Base-by-base conservation (phyloP, 2,329 filamentous ascomycete genomes). In the Hypocreales sp. region DNA sequence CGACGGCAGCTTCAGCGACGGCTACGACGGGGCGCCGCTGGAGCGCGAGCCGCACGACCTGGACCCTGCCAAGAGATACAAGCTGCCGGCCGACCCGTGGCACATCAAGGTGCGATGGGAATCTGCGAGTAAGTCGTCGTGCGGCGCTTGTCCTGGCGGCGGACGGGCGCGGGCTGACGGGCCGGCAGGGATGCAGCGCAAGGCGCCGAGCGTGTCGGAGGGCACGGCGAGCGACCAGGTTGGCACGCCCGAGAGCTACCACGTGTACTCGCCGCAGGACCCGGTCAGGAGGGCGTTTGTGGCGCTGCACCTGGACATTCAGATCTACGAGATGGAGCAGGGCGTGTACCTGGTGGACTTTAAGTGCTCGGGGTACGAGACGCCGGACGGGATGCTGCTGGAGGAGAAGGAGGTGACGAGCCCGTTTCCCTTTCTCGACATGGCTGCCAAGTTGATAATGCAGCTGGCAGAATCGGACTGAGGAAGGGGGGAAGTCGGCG, bases 341-440 rank as follows among this genome's bases (percentile, higher is more conserved):
- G 79, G 81, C 30, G 87, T 90, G 38, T 95, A 87, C 52, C 76
- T 98, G 35, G 90, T 98, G 26, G 90, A 98, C 51, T 98, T 98
- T 64, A 95, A 94, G 50, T 95, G 87, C 50, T 86, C 90, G 10
- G 90, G 90, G 13, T 98, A 98, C 55, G 90, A 98, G 57, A 82
- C 67, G 25, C 46, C 61, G 9, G 63, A 90, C 30, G 77, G 87
- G 26, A 72, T 77, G 38, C 59, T 78, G 27, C 59, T 84, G 27
- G 83, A 90, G 43, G 84, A 94, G 56, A 95, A 95, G 65, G 80
- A 92, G 45, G 83, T 93, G 36, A 87, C 83, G 24, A 92, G 81
- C 48, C 84, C 90, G 16, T 95, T 93, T 52, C 87, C 90, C 4
- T 95, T 94, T 57, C 64, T 95, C 45, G 87, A 95, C 55, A 79